Evolutionary conservation across 164 flowering plant genomes (phyloP), one percentile per base, ranked within the genome.

Genomic region (Annona squamosa): DNA sequence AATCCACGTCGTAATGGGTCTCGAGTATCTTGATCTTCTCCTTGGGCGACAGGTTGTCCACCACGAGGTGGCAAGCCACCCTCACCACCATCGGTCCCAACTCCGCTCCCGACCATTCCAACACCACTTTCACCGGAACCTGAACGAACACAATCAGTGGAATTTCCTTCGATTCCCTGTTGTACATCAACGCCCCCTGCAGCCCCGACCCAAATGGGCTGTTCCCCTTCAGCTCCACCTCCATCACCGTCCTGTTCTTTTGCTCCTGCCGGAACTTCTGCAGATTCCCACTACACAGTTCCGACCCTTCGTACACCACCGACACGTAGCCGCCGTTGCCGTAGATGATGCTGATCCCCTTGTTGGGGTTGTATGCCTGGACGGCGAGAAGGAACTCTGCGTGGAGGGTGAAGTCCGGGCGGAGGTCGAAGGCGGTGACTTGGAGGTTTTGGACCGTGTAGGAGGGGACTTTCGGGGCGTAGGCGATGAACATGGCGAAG

Each of bases 351-450:
- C 83, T 82, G 1, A 90, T 86, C 18, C 70, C 71, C 3, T 52
- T 63, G 61, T 87, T 91, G 0, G 93, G 91, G 73, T 91, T 91
- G 3, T 86, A 84, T 0, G 90, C 92, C 44, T 71, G 73, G 0
- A 91, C 83, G 0, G 63, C 77, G 17, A 87, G 85, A 1, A 59
- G 4, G 59, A 90, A 70, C 48, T 87, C 84, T 0, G 88, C 77
- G 26, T 75, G 74, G 68, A 88, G 85, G 79, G 76, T 86, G 74
- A 82, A 75, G 52, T 87, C 89, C 0, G 74, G 45, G 63, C 71
- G 74, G 1, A 82, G 17, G 2, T 85, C 59, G 79, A 91, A 89
- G 1, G 83, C 74, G 1, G 74, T 73, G 18, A 90, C 80, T 3
- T 69, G 72, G 10, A 91, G 17, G 48, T 66, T 13, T 3, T 80